Evolutionary conservation across 2,329 filamentous ascomycete genomes (phyloP), one percentile per base, ranked within the genome.

Genomic region (Diaporthe ampelina): DNA sequence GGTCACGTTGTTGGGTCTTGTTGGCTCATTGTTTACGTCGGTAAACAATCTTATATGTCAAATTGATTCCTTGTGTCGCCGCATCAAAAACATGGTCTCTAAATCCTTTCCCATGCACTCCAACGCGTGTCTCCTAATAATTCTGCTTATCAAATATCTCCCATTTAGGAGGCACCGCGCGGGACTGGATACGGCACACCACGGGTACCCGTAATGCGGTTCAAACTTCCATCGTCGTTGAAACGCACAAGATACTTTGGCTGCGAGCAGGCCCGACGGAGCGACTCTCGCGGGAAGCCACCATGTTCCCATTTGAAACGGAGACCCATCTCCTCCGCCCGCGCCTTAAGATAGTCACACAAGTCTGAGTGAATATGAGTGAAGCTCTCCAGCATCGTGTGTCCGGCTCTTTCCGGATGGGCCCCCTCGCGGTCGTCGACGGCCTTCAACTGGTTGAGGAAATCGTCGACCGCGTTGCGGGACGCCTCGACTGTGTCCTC

Each of bases 251-350:
- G 24, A n/a, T 67, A 67, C 19, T 21, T 48, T 21, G 43, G 61
- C 19, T 67, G 43, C 61, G 61, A 67, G 43, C 24, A 52, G 26
- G 61, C n/a, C 24, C 13, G 26, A 24, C 61, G 61, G 7, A 48
- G n/a, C 26, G 61, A 8, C 13, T 67, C 26, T 8, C 61, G 61
- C 61, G 43, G 43, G 45, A 67, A 67, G 26, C 63, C 63, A 19
- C 52, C 52, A 7, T 10, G 26, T 6, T 32, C 5, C 26, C 52
- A 56, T 9, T 56, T 19, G 6, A 56, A 56, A 17, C 52, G 52
- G 26, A 56, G 26, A 17, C 26, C 26, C 19, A 56, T 26, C 52
- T 56, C 26, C 15, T 32, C 26, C 1, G 26, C 52, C 13, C 52
- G 26, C 26, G 4, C 4, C 7, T 56, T 15, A 0, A 56, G 26